Evolutionary conservation across 805 yeast species (phyloP).

Genomic region (Candida takata): DNA sequence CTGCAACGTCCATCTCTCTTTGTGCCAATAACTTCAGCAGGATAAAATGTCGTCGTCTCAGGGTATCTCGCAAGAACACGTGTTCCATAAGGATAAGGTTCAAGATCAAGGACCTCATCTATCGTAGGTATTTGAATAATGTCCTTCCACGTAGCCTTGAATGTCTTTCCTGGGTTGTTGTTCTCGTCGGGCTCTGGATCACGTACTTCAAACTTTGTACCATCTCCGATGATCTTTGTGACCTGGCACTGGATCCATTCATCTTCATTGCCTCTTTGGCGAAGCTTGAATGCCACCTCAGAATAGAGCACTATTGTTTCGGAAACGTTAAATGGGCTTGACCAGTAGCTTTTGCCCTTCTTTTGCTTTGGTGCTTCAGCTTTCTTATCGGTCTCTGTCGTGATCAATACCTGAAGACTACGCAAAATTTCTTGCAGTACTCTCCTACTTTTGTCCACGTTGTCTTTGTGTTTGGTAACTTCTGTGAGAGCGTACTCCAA

Average conservation of each 20-base stretch:
- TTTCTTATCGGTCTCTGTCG: slow-evolving; percentile 19
- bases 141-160: slow-evolving; percentile 78
- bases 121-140: slow-evolving; percentile 61
- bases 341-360: slow-evolving; percentile 28
- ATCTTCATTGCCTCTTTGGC: slow-evolving; percentile 59
- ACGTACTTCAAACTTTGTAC: slow-evolving; percentile 73
- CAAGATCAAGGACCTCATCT: slow-evolving; percentile 33
- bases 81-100: slow-evolving; percentile 63
- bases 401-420: slow-evolving; percentile 42
- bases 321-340: slow-evolving; percentile 51
- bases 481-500: slow-evolving; percentile 34
- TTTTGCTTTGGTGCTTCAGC: slow-evolving; percentile 19
- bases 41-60: slow-evolving; percentile 94
- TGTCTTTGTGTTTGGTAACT: slow-evolving; percentile 46
- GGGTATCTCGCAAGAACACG: slow-evolving; percentile 92
- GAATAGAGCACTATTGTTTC: slow-evolving; percentile 59
- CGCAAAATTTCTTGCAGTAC: slow-evolving; percentile 34
- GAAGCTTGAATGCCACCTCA: slow-evolving; percentile 82
- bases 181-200: slow-evolving; percentile 98
- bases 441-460: slow-evolving; percentile 45
- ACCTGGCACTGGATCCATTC: slow-evolving; percentile 98
- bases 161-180: slow-evolving; percentile 80
- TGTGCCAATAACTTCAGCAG: slow-evolving; percentile 82
- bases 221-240: slow-evolving; percentile 66
- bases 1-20: slow-evolving; percentile 71